These are phyloP conservation scores for Pugionium dolabratum DNA, from an alignment of 345 rosid species.

Conservation along the genomic window DNA sequence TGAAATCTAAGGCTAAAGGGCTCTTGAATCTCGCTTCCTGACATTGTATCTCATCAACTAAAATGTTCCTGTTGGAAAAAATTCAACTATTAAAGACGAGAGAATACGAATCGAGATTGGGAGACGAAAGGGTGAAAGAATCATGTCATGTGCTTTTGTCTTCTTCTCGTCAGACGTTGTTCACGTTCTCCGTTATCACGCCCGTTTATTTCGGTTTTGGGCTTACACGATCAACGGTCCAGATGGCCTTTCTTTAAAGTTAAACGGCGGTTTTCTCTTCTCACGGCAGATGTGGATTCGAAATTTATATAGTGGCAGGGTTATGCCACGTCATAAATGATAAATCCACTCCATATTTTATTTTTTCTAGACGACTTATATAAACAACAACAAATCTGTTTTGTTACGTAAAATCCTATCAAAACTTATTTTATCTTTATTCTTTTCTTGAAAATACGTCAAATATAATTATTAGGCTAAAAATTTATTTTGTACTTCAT, in stretches of 20 bases:
- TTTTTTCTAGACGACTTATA: no score
- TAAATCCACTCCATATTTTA: conserved; percentile 14
- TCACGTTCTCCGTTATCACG: conserved; percentile 45
- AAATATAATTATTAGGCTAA: no score
- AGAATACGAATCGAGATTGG: conserved; percentile 28
- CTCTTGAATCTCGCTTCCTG: conserved; percentile 62
- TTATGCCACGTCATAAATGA: conserved; percentile 30
- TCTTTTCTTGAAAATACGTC: no score
- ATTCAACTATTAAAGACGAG: conserved; percentile 19
- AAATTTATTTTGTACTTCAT: no score
- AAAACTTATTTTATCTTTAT: no score
- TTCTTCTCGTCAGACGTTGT: conserved; percentile 25
- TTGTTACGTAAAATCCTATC: no score
- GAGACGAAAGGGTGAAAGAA: conserved; percentile 39
- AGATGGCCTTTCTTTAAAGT: conserved; percentile 16
- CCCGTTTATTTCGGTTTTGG: conserved; percentile 30
- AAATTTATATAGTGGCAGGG: conserved; percentile 7
- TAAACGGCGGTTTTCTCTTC: conserved; percentile 35
- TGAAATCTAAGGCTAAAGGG: conserved; percentile 59
- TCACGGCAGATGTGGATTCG: conserved; percentile 33
- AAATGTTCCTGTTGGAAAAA: background rate
- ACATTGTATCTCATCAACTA: conserved; percentile 46
- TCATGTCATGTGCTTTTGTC: conserved; percentile 42
- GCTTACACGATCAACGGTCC: conserved; percentile 33
- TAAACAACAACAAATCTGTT: no score